phyloP scores from a whole-genome alignment of 306 rosid genomes.

The Medicago ruthenica region DNA sequence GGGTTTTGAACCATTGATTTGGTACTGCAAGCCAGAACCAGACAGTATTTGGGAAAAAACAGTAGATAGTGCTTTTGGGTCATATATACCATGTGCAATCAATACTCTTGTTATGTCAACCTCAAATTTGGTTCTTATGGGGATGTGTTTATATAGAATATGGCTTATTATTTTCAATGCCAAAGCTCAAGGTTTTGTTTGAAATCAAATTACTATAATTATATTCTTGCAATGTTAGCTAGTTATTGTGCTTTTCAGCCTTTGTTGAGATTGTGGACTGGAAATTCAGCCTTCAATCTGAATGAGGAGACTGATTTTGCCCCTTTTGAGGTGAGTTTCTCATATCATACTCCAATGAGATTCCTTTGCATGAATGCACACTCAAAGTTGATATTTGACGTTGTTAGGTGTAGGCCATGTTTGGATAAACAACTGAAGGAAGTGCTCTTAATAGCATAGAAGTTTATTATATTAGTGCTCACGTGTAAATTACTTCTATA shows the following conservation, averaged over 20 bases:
- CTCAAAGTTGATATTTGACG: too few species aligned
- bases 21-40: constrained; percentile 79
- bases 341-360: neutral
- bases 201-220: constrained; percentile 68
- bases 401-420: too few species aligned
- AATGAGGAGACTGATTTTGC: constrained; percentile 56
- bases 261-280: constrained; percentile 61
- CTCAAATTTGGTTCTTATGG: constrained; percentile 73
- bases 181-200: constrained; percentile 62
- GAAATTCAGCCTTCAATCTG: constrained; percentile 61
- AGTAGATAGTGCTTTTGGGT: constrained; percentile 72
- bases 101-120: constrained; percentile 66
- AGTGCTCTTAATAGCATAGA: neutral
- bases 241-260: constrained; percentile 69
- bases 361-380: constrained; percentile 6
- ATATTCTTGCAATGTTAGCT: constrained; percentile 58
- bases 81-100: constrained; percentile 86
- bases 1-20: constrained; percentile 65
- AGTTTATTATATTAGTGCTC: neutral
- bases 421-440: too few species aligned
- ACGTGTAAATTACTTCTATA: too few species aligned
- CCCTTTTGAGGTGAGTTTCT: constrained; percentile 75
- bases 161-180: constrained; percentile 61
- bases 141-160: constrained; percentile 66
- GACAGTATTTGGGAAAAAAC: constrained; percentile 62